These are phyloP conservation scores for Fragilaria radians DNA, from an alignment of 108 stramenopile species.

Conservation along the genomic window DNA sequence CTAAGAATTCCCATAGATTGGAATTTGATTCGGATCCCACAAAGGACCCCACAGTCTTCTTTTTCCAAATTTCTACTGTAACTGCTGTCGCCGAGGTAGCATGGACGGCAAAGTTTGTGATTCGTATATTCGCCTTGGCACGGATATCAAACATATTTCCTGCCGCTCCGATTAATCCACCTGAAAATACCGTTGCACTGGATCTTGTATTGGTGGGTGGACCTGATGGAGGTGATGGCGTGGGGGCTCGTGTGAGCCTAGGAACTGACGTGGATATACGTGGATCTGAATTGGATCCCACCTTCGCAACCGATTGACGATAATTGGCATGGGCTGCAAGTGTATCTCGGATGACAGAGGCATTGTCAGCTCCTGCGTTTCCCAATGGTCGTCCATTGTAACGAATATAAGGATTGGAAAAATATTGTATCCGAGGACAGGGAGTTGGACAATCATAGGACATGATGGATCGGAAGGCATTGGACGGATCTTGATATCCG, in stretches of 20 bases:
- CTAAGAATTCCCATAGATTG: not conserved
- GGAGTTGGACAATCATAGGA: not conserved
- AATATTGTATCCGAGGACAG: slow-evolving; percentile 3
- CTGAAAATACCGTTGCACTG: not conserved
- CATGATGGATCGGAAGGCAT: slow-evolving; percentile 13
- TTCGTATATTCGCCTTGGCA: not conserved
- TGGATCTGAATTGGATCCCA: slow-evolving; percentile 9
- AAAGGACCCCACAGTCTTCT: not conserved
- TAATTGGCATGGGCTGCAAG: slow-evolving; percentile 6
- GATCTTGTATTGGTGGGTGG: not conserved
- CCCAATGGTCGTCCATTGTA: slow-evolving; percentile 4
- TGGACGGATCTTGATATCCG: slow-evolving; percentile 9
- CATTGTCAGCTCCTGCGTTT: not conserved
- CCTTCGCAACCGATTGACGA: not conserved
- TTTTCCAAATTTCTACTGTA: slow-evolving; percentile 6
- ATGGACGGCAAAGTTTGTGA: slow-evolving; percentile 9
- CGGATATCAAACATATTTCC: slow-evolving; percentile 10
- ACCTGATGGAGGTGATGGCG: not conserved
- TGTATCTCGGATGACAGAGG: not conserved
- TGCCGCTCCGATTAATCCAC: not conserved
- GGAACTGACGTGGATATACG: slow-evolving; percentile 1
- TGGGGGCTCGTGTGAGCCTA: not conserved
- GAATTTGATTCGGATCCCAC: not conserved
- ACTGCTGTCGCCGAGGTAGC: slow-evolving; percentile 2
- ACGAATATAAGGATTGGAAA: slow-evolving; percentile 1